A percentile compares a stretch with the other conserved stretches of the same genome.
phyloP scores from a whole-genome alignment of 2,329 filamentous ascomycete genomes.

The Celoporthe dispersa region DNA sequence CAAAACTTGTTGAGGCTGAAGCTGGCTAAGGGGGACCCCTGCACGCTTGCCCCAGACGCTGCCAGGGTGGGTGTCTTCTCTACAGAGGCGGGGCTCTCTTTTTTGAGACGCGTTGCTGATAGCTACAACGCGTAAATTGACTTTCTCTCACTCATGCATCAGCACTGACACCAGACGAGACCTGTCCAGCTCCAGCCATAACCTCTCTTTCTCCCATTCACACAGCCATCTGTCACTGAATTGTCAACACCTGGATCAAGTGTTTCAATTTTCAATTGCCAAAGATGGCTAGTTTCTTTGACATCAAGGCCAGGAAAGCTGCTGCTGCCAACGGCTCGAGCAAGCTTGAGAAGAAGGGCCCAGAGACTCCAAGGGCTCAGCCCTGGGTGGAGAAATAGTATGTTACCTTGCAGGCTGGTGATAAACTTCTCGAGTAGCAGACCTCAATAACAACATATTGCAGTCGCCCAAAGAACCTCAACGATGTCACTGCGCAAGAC shows the following conservation, averaged over 20 bases:
- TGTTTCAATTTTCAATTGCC: not conserved
- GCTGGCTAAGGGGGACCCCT: slow-evolving; percentile 4
- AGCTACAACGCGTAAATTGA: slow-evolving; percentile 33
- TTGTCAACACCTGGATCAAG: not conserved
- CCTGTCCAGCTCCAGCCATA: not conserved
- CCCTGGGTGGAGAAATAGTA: slow-evolving; percentile 99
- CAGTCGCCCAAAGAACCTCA: slow-evolving; percentile 90
- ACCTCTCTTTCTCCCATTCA: not conserved
- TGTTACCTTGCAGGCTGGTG: slow-evolving; percentile 32
- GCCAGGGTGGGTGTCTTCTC: not conserved
- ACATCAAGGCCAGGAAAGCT: slow-evolving; percentile 87
- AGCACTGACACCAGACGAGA: not conserved
- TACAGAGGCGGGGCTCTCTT: not conserved
- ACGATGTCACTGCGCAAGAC: slow-evolving; percentile 96
- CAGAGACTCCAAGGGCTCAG: slow-evolving; percentile 70
- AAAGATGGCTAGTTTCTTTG: slow-evolving; percentile 89
- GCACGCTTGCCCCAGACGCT: not conserved
- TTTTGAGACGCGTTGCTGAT: slow-evolving; percentile 20
- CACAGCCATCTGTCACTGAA: too few species aligned
- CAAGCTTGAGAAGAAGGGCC: slow-evolving; percentile 67
- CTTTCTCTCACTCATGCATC: slow-evolving; percentile 26
- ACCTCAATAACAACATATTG: slow-evolving; percentile 30
- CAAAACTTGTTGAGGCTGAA: not conserved
- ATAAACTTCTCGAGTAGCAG: not conserved
- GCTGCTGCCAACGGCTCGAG: slow-evolving; percentile 66